phyloP scores from a whole-genome alignment of 306 rosid species.

The Arachis hypogaea region DNA sequence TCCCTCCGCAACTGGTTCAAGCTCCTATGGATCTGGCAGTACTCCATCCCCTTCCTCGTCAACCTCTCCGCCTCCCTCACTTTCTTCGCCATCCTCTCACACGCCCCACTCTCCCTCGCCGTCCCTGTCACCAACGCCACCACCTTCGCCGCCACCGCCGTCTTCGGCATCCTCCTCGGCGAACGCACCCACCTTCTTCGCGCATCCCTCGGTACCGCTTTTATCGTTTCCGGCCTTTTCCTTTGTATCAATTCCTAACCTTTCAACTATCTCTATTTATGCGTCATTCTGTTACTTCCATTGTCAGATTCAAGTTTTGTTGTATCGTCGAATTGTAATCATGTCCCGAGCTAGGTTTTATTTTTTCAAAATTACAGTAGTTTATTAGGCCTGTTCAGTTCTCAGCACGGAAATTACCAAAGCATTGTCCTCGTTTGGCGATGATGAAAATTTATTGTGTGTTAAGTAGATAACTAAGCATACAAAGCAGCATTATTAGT shows the following conservation, averaged over 20 bases:
- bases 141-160: conserved; percentile 85
- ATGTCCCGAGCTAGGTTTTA: neutral
- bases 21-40: conserved; percentile 87
- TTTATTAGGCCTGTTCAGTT: neutral
- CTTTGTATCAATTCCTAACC: conserved; percentile 58
- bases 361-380: conserved; percentile 10
- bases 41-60: conserved; percentile 68
- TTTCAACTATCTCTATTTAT: neutral
- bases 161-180: conserved; percentile 70
- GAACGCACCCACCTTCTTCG: conserved; percentile 62
- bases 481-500: conserved; percentile 1
- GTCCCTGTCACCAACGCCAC: conserved; percentile 97
- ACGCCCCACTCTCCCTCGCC: conserved; percentile 81
- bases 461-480: conserved; percentile 1
- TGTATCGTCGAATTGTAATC: neutral
- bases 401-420: neutral
- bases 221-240: conserved; percentile 77
- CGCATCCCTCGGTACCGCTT: conserved; percentile 70
- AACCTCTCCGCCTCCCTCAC: conserved; percentile 91
- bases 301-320: neutral
- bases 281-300: neutral
- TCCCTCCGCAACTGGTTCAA: conserved; percentile 67
- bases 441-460: neutral
- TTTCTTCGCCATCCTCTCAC: conserved; percentile 77
- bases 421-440: neutral